phyloP scores from a whole-genome alignment of 2,329 filamentous ascomycete genomes.

The Kalaharituber pfeilii region DNA sequence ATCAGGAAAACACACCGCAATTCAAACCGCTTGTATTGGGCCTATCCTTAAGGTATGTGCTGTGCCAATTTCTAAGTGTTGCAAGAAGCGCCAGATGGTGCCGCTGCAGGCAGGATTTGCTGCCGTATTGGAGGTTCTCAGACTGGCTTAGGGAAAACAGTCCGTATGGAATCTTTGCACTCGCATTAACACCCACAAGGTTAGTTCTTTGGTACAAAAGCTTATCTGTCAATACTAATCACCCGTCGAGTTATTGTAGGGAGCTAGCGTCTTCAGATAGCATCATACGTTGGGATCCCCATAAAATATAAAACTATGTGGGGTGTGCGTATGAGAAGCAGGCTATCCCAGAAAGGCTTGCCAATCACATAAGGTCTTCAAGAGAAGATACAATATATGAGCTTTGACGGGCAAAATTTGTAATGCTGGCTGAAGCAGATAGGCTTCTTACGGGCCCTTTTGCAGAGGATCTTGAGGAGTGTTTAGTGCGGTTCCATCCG shows the following conservation, averaged over 20 bases:
- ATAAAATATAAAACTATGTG: conserved; percentile 77
- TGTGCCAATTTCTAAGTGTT: not conserved
- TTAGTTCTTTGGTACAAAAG: no score
- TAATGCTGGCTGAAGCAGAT: conserved; percentile 93
- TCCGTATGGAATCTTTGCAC: conserved; percentile 73
- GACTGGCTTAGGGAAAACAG: conserved; percentile 92
- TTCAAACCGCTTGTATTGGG: conserved; percentile 84
- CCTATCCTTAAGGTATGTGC: conserved; percentile 53
- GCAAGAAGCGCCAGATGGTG: no score
- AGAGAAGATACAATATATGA: conserved; percentile 80
- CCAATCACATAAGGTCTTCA: conserved; percentile 82
- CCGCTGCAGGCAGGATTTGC: no score
- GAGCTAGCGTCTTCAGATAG: conserved; percentile 92
- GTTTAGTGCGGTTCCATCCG: conserved; percentile 55
- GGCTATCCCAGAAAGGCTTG: conserved; percentile 79
- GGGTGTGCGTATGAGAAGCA: conserved; percentile 78
- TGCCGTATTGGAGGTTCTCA: conserved; percentile 83
- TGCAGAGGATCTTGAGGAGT: conserved; percentile 69
- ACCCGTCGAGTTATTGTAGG: conserved; percentile 27
- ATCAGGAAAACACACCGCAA: conserved; percentile 79
- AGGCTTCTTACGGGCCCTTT: conserved; percentile 43
- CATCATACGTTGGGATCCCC: conserved; percentile 81
- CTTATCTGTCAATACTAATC: not conserved
- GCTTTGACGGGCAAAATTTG: conserved; percentile 58
- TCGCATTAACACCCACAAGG: conserved; percentile 78